Evolutionary conservation across 2,329 filamentous ascomycete species (phyloP).

Genomic region (Ascochyta clinopodiicola): DNA sequence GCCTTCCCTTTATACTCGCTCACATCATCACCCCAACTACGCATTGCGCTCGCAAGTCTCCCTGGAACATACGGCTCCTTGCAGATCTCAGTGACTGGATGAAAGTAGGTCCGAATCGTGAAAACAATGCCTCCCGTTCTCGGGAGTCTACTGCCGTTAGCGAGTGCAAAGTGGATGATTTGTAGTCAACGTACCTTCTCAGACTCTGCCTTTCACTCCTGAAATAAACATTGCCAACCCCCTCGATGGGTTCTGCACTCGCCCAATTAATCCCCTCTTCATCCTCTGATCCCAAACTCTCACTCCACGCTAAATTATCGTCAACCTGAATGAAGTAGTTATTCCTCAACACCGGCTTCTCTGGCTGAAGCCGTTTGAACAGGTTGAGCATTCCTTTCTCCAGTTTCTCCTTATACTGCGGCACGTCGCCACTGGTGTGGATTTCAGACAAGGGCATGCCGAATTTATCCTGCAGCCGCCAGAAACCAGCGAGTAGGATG

Average conservation of each 20-base stretch:
- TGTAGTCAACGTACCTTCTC: constrained; percentile 53
- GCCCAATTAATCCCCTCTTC: constrained; percentile 56
- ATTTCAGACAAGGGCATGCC: constrained; percentile 81
- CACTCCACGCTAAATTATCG: constrained; percentile 76
- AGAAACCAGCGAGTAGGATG: constrained; percentile 81
- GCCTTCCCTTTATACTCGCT: constrained; percentile 79
- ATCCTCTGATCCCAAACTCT: constrained; percentile 78
- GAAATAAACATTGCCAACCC: constrained; percentile 77
- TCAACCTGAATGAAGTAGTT: constrained; percentile 93
- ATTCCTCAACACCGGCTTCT: constrained; percentile 71
- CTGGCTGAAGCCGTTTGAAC: constrained; percentile 73
- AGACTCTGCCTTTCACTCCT: constrained; percentile 77
- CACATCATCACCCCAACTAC: constrained; percentile 83
- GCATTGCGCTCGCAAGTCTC: constrained; percentile 74
- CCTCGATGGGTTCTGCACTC: constrained; percentile 71
- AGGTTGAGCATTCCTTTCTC: constrained; percentile 83
- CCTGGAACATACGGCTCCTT: constrained; percentile 80
- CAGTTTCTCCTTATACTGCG: constrained; percentile 72
- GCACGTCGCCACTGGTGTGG: constrained; percentile 78
- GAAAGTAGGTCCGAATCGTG: constrained; percentile 82
- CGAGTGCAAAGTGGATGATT: background rate
- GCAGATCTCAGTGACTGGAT: constrained; percentile 70
- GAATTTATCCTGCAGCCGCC: constrained; percentile 80
- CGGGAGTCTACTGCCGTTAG: constrained; percentile 45
- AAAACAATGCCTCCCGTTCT: constrained; percentile 64